Evolutionary conservation across 305 asterid species (phyloP), one percentile per base, ranked within the genome.

Genomic region (Fraxinus sp.): DNA sequence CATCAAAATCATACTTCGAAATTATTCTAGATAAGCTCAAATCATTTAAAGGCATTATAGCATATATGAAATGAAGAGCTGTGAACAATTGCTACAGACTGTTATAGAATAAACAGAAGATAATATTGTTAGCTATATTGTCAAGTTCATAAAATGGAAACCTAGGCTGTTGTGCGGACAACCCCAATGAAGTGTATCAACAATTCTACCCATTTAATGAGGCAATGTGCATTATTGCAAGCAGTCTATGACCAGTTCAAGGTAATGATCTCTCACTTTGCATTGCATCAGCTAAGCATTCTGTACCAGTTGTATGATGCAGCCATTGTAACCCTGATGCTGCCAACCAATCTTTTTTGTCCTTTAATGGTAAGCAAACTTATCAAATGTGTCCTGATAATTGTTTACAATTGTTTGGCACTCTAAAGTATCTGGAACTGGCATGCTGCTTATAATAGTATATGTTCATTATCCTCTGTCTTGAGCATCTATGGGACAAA

Each of bases 391-490:
- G 37, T 62, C 72, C 78, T 37, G 68, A 72, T 62, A 49, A 22
- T 13, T 49, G 59, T 66, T 39, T 32, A n/a, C 46, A 64, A 16
- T 80, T 70, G 24, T 18, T 80, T 79, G 14, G 57, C 35, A 5
- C 55, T 85, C 75, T 9, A 64, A 62, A 57, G n/a, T 32, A 5
- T 11, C 75, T 32, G 76, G 77, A 76, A 41, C 26, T 5, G 75
- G 74, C 62, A 72, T 30, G 59, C 75, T 73, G 72, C 36, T 30
- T 78, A 24, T 59, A 66, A 66, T 68, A 82, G 68, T 66, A 5
- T 76, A 22, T 79, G 57, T 41, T 83, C 26, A 73, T 66, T 74
- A 16, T 72, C 70, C 30, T 72, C 20, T 72, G 77, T 16, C 6
- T 81, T 55, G 14, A 71, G 49, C 37, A 52, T 62, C 78, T 80